A percentile compares a stretch with the other conserved stretches of the same genome.
Conservation (phyloP, 345 rosid genomes). For the Citrus cavaleriei region DNA sequence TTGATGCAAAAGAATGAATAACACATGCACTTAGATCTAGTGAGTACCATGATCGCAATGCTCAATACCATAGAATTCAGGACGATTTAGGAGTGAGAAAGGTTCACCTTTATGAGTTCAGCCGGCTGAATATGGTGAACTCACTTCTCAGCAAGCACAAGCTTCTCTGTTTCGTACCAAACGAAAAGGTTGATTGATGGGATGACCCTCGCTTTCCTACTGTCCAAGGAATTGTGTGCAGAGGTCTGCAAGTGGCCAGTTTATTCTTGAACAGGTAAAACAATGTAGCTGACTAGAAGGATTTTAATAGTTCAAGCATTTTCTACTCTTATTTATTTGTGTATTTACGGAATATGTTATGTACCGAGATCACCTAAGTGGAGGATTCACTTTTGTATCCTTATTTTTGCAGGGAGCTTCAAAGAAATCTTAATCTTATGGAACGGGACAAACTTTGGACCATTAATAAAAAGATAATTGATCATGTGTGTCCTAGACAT, state of each 20-base stretch:
- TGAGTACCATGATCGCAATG: conserved; percentile 84
- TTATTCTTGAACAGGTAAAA: conserved; percentile 83
- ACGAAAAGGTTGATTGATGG: conserved; percentile 84
- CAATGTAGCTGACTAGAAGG: not conserved
- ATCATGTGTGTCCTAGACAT: conserved; percentile 94
- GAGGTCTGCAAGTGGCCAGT: conserved; percentile 81
- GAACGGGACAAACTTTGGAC: conserved; percentile 99
- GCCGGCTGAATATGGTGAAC: conserved; percentile 74
- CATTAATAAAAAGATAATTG: conserved; percentile 84
- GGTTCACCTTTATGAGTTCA: conserved; percentile 71
- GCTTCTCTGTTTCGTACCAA: conserved; percentile 87
- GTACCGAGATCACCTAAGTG: too few species aligned
- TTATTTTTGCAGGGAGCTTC: conserved; percentile 70
- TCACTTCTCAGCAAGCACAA: conserved; percentile 89
- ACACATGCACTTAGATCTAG: conserved; percentile 86
- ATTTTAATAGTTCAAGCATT: not conserved
- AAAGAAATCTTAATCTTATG: conserved; percentile 85
- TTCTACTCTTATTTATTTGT: not conserved
- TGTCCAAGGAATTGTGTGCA: conserved; percentile 85
- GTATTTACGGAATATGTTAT: too few species aligned
- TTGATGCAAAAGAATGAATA: conserved; percentile 75
- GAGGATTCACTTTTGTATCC: not conserved
- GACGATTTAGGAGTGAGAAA: conserved; percentile 70
- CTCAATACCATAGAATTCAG: conserved; percentile 70
- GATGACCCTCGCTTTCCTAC: conserved; percentile 96